A percentile compares a stretch with the other conserved stretches of the same genome.
Conservation (phyloP, 2,329 filamentous ascomycete species). For the Sporothrix curviconia region DNA sequence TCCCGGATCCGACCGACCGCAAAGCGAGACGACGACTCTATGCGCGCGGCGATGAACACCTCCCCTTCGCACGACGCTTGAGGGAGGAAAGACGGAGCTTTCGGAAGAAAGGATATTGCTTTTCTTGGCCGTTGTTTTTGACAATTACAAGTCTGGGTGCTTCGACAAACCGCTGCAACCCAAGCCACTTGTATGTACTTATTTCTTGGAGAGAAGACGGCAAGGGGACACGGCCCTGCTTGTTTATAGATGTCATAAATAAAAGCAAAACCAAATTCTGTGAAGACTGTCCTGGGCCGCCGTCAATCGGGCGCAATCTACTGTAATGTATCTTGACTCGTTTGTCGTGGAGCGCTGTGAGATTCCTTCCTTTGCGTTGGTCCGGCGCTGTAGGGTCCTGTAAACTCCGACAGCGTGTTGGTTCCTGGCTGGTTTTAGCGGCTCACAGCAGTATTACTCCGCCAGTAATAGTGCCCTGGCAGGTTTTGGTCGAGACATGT, state of each 20-base stretch:
- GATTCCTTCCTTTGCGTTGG: too few relatives aligned
- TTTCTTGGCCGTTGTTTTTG: not conserved
- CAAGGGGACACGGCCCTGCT: not conserved
- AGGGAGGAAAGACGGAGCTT: not conserved
- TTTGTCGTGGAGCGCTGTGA: too few relatives aligned
- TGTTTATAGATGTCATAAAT: not conserved
- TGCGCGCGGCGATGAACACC: not conserved
- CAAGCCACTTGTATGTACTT: slow-evolving; percentile 6
- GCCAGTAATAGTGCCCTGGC: too few relatives aligned
- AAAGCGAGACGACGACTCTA: not conserved
- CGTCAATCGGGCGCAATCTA: not conserved
- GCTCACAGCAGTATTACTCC: too few relatives aligned
- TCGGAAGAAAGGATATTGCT: not conserved
- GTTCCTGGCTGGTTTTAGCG: too few relatives aligned
- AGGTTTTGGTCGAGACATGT: too few relatives aligned
- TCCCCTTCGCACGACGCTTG: not conserved
- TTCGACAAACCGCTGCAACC: not conserved
- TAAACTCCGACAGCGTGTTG: too few relatives aligned
- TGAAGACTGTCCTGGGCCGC: too few relatives aligned
- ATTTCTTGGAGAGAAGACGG: not conserved
- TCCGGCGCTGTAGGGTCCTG: too few relatives aligned
- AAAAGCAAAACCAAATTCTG: not conserved
- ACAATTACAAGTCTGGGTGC: not conserved
- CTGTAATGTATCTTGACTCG: too few relatives aligned
- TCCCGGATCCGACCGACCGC: not conserved